Evolutionary conservation across 1,139 yeast genomes (phyloP), one percentile per base, ranked within the genome.

Genomic region (Suzukiozyma palmioleophila): DNA sequence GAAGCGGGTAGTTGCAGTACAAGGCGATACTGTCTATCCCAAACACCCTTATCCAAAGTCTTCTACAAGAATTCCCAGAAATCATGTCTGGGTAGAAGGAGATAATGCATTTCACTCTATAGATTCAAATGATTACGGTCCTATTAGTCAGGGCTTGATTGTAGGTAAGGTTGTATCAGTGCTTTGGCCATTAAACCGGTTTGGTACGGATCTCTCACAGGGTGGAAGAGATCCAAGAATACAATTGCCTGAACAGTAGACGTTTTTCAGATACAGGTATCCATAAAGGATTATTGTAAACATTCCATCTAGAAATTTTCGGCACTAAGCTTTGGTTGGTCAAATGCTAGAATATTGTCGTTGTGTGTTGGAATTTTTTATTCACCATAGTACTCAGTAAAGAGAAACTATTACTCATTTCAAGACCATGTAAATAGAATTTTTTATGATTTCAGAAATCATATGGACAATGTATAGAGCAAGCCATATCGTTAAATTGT

Each of bases 71-170:
- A 65, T 90, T 2, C 96, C 96, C 3, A 62, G 86, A 41, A 84
- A 81, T 52, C 97, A 90, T 56, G 52, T 87, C 10, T 90, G 97
- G 97, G 89, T 89, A 0, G 97, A 90, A 59, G 97, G 97, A 3
- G 97, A 90, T 57, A 89, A 88, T 56, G 60, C 62, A n/a, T 66
- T 82, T 39, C 96, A 87, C 53, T 84, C 95, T 1, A 64, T 88
- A 3, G 97, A 89, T 60, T 81, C 92, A 36, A 88, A 88, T 56
- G 74, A 73, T 8, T 89, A 85, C 62, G 97, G 97, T 0, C 95
- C 96, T 0, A 75, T 89, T 1, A 82, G 95, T 29, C 73, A 79
- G 38, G 96, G 89, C 0, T 64, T 88, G 46, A 82, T 87, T 18
- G 56, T 84, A 13, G 96, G 96, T 2, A 83, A 78, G 51, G 95